Evolutionary conservation across 495 filamentous ascomycete genomes (phyloP).

Genomic region (Margaritispora aquatica): DNA sequence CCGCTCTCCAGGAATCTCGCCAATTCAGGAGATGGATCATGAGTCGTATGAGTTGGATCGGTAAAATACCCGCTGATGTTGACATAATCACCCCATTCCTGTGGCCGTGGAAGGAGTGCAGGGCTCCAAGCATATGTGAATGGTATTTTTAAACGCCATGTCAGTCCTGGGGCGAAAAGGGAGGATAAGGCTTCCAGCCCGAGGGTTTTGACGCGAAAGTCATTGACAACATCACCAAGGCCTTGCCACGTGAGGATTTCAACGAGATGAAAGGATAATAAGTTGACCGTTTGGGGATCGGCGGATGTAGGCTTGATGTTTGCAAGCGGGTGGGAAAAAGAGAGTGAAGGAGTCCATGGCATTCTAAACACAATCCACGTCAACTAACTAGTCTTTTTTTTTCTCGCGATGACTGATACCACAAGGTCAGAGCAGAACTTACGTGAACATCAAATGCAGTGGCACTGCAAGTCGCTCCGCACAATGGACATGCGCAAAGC

Average conservation of each 20-base stretch:
- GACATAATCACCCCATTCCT: conserved; percentile 55
- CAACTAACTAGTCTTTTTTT: no score
- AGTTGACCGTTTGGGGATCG: conserved; percentile 55
- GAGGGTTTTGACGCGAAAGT: conserved; percentile 46
- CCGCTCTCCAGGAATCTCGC: conserved; percentile 47
- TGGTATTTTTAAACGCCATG: conserved; percentile 50
- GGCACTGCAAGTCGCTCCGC: conserved; percentile 58
- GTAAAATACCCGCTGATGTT: conserved; percentile 50
- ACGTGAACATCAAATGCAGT: conserved; percentile 63
- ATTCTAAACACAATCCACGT: no score
- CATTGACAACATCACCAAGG: conserved; percentile 54
- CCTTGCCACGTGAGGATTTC: conserved; percentile 61
- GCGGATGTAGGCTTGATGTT: conserved; percentile 57
- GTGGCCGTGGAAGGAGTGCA: conserved; percentile 55
- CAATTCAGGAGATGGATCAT: conserved; percentile 46
- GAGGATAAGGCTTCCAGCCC: conserved; percentile 56
- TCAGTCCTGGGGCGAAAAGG: conserved; percentile 56
- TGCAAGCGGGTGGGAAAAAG: conserved; percentile 66
- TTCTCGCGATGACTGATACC: no score
- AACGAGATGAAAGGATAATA: conserved; percentile 62
- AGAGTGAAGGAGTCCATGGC: conserved; percentile 57
- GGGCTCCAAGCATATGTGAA: conserved; percentile 54
- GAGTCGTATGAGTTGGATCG: conserved; percentile 36
- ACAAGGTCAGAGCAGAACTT: no score
- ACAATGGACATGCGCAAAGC: conserved; percentile 60